These are phyloP conservation scores for Neurospora pannonica DNA, from an alignment of 495 filamentous ascomycete genomes.

Conservation along the genomic window DNA sequence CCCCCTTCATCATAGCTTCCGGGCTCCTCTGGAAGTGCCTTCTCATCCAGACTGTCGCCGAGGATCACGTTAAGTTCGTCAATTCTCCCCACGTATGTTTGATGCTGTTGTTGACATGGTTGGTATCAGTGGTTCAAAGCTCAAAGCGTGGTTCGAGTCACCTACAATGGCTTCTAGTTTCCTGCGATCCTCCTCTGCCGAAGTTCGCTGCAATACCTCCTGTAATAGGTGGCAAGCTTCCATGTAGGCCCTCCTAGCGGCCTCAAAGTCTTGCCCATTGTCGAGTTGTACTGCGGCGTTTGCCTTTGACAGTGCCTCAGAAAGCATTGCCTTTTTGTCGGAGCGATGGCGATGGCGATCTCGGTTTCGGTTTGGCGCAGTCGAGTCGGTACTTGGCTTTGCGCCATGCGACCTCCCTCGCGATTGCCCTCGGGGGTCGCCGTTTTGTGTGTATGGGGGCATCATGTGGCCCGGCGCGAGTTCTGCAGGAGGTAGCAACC, in stretches of 20 bases:
- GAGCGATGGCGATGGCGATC: conserved; percentile 4
- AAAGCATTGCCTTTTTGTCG: conserved; percentile 71
- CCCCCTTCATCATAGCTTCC: conserved; percentile 54
- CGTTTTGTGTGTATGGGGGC: conserved; percentile 23
- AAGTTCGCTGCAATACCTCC: conserved; percentile 75
- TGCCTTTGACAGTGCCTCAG: conserved; percentile 85
- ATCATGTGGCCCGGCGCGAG: conserved; percentile 11
- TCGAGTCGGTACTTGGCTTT: conserved; percentile 33
- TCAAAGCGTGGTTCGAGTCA: conserved; percentile 10
- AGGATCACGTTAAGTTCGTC: conserved; percentile 68
- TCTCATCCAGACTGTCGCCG: conserved; percentile 49
- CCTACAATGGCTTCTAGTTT: conserved; percentile 88
- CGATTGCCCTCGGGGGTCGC: conserved; percentile 34
- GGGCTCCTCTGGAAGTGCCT: conserved; percentile 70
- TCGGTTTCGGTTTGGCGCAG: conserved; percentile 14
- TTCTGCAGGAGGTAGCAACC: conserved; percentile 7
- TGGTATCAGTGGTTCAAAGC: background rate
- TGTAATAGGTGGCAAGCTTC: conserved; percentile 82
- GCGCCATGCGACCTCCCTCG: conserved; percentile 37
- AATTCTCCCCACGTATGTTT: conserved; percentile 83
- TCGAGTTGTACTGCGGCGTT: conserved; percentile 92
- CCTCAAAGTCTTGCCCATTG: conserved; percentile 88
- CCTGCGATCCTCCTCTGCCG: conserved; percentile 68
- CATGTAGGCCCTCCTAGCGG: conserved; percentile 80
- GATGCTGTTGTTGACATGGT: conserved; percentile 44